phyloP scores from a whole-genome alignment of 2,329 filamentous ascomycete genomes.

The Pestalotiopsis sp. region DNA sequence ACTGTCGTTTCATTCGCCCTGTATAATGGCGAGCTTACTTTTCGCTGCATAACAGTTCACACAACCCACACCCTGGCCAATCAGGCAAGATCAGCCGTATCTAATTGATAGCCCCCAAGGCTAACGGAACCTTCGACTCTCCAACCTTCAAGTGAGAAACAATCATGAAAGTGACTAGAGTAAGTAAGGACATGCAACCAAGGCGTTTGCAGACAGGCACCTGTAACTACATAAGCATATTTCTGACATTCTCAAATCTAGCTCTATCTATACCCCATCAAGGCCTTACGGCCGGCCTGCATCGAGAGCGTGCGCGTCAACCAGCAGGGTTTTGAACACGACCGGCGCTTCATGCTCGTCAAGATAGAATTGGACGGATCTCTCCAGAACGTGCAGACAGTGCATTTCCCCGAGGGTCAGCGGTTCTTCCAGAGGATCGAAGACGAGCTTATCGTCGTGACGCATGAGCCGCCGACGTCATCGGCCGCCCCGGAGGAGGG shows the following conservation, averaged over 20 bases:
- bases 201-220: no score
- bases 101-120: no score
- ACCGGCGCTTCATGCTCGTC: conserved; percentile 73
- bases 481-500: conserved; percentile 37
- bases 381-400: conserved; percentile 55
- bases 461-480: conserved; percentile 41
- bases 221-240: no score
- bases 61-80: no score
- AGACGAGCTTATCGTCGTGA: conserved; percentile 41
- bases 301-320: conserved; percentile 57
- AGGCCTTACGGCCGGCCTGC: conserved; percentile 66
- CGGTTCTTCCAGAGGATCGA: conserved; percentile 65
- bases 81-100: no score
- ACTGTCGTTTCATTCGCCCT: no score
- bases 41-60: no score
- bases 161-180: no score
- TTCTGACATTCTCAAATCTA: conserved; percentile 26
- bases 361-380: conserved; percentile 43
- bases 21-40: no score
- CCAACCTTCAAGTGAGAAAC: no score
- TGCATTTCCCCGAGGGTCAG: conserved; percentile 59
- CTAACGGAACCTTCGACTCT: no score
- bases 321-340: conserved; percentile 65
- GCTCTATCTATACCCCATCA: conserved; percentile 76
- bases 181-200: no score